phyloP scores from a whole-genome alignment of 331 rosid species.

The Phaseolus coccineus region DNA sequence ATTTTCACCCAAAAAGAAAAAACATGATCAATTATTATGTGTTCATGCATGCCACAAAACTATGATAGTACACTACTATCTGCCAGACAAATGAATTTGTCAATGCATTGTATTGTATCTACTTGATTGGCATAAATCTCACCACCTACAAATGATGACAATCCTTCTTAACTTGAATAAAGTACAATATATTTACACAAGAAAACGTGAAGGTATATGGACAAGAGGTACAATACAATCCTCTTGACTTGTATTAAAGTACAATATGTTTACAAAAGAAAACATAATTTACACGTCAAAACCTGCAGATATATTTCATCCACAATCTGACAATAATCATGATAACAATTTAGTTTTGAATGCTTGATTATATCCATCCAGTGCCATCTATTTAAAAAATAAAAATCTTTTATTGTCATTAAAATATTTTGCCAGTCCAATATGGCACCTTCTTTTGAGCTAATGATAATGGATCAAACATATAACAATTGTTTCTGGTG shows the following conservation, averaged over 20 bases:
- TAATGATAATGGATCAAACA: constrained; percentile 2
- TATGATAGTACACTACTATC: constrained; percentile 9
- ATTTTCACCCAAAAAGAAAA: constrained; percentile 13
- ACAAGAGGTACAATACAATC: no score
- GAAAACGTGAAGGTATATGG: no score
- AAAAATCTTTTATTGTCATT: neutral
- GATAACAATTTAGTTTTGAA: neutral
- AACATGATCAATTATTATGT: neutral
- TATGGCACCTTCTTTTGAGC: constrained; percentile 1
- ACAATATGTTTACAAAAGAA: constrained; percentile 4
- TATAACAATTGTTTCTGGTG: neutral
- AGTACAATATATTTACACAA: no score
- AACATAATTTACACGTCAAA: neutral
- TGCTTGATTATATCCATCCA: neutral
- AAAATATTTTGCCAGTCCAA: neutral
- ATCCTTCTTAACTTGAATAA: neutral
- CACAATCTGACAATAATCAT: neutral
- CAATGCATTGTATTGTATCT: constrained; percentile 12
- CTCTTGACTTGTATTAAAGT: constrained; percentile 1
- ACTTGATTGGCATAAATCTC: constrained; percentile 23
- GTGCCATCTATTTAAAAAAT: neutral
- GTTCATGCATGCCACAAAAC: constrained; percentile 36
- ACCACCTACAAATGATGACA: neutral
- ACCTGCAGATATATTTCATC: constrained; percentile 1
- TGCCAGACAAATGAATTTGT: constrained; percentile 8